These are phyloP conservation scores for Colletotrichum truncatum DNA, from an alignment of 2,329 filamentous ascomycete species.

Conservation along the genomic window DNA sequence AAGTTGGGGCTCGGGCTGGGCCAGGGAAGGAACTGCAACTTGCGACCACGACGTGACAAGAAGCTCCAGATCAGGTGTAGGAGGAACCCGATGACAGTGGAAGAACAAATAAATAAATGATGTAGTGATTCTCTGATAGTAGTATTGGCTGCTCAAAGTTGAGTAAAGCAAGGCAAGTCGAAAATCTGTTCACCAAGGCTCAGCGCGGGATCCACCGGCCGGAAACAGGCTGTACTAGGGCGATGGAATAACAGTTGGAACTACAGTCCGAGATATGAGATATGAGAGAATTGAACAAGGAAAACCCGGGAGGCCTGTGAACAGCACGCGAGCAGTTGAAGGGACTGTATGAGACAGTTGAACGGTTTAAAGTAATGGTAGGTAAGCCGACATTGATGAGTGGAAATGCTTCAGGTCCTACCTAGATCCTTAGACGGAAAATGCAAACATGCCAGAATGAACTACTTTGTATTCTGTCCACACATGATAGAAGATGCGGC, in stretches of 20 bases:
- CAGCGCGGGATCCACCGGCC: conserved; percentile 5
- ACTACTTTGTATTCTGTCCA: no score
- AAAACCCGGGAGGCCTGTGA: not conserved
- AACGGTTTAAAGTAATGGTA: no score
- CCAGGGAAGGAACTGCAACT: conserved; percentile 7
- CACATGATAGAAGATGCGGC: no score
- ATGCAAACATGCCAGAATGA: no score
- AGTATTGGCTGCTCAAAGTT: not conserved
- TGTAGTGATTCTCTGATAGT: conserved; percentile 17
- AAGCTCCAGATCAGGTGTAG: not conserved
- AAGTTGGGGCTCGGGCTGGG: conserved; percentile 2
- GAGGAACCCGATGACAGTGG: not conserved
- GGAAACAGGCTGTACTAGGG: conserved; percentile 10
- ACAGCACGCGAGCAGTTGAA: not conserved
- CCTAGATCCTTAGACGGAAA: no score
- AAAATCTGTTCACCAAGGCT: not conserved
- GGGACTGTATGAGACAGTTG: not conserved
- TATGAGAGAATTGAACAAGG: not conserved
- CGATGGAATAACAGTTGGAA: not conserved
- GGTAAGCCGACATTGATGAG: no score
- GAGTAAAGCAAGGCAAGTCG: conserved; percentile 6
- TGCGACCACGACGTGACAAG: conserved; percentile 10
- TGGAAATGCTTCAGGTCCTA: no score
- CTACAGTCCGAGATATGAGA: not conserved
- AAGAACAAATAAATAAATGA: conserved; percentile 26